Evolutionary conservation across 495 filamentous ascomycete species (phyloP).

Genomic region (Antarctomyces pellizariae): DNA sequence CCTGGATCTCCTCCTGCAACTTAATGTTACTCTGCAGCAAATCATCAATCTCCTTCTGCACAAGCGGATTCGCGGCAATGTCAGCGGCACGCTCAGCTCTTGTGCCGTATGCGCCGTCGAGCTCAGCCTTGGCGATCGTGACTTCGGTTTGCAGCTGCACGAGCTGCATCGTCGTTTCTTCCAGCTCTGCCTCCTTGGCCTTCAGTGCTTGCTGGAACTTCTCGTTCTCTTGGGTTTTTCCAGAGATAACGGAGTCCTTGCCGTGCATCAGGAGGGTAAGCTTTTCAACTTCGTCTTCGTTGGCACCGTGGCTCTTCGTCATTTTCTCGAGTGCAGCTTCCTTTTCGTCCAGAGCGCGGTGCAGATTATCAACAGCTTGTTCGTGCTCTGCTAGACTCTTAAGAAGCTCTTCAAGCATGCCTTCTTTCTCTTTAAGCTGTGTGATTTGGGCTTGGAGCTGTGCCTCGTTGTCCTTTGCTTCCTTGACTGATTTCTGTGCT

Average conservation of each 20-base stretch:
- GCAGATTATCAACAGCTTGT: no score
- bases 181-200: constrained; percentile 39
- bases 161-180: constrained; percentile 55
- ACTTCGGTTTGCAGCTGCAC: constrained; percentile 76
- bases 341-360: no score
- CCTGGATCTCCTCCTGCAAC: constrained; percentile 32
- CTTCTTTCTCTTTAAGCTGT: constrained; percentile 7
- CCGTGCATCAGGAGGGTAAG: no score
- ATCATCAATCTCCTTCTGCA: constrained; percentile 39
- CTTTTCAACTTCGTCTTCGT: no score
- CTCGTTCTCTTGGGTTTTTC: constrained; percentile 14
- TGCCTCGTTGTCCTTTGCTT: background rate
- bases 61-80: constrained; percentile 38
- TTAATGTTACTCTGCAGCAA: constrained; percentile 35
- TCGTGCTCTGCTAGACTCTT: no score
- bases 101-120: constrained; percentile 78
- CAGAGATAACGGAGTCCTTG: no score
- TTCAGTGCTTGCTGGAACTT: constrained; percentile 21
- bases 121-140: constrained; percentile 77
- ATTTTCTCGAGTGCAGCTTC: no score
- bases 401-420: no score
- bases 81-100: constrained; percentile 57
- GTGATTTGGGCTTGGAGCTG: no score
- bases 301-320: no score
- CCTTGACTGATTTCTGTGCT: constrained; percentile 11